phyloP scores from a whole-genome alignment of 805 yeast genomes.

The Wickerhamiella brachini region DNA sequence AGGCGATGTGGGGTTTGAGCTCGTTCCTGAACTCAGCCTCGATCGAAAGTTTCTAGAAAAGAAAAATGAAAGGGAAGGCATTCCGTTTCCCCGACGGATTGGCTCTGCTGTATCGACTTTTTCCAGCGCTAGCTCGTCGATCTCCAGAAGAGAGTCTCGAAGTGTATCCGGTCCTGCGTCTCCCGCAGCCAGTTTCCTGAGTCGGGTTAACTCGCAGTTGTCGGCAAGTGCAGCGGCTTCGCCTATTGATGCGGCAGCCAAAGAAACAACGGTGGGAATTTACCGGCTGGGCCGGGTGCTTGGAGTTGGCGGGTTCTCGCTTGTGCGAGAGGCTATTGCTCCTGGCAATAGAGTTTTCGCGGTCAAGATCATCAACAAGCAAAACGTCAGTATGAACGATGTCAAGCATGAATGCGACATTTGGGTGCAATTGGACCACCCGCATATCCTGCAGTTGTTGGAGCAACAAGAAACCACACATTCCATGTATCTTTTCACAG shows the following conservation, averaged over 20 bases:
- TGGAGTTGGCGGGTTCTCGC: conserved; percentile 8
- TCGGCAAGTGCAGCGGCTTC: background rate
- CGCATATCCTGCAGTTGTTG: conserved; percentile 47
- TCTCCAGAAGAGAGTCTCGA: background rate
- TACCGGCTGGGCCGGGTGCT: conserved; percentile 7
- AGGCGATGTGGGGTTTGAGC: conserved; percentile 4
- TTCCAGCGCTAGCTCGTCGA: background rate
- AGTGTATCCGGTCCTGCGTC: conserved; percentile 2
- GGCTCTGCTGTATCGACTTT: background rate
- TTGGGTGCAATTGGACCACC: conserved; percentile 60
- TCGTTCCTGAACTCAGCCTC: conserved; percentile 8
- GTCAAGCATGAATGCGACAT: conserved; percentile 59
- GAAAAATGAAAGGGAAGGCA: background rate
- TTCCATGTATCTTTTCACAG: conserved; percentile 60
- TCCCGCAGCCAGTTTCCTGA: conserved; percentile 3
- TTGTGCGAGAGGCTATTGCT: conserved; percentile 5
- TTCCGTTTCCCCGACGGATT: background rate
- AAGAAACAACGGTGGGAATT: background rate
- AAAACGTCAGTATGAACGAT: conserved; percentile 32
- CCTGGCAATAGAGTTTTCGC: conserved; percentile 27
- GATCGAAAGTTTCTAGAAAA: conserved; percentile 1
- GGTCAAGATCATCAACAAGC: conserved; percentile 40
- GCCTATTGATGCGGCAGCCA: background rate
- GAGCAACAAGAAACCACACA: conserved; percentile 44
- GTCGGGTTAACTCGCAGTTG: conserved; percentile 7